phyloP scores from a whole-genome alignment of 73 alveolate genomes.

The Urostyla sp. region DNA sequence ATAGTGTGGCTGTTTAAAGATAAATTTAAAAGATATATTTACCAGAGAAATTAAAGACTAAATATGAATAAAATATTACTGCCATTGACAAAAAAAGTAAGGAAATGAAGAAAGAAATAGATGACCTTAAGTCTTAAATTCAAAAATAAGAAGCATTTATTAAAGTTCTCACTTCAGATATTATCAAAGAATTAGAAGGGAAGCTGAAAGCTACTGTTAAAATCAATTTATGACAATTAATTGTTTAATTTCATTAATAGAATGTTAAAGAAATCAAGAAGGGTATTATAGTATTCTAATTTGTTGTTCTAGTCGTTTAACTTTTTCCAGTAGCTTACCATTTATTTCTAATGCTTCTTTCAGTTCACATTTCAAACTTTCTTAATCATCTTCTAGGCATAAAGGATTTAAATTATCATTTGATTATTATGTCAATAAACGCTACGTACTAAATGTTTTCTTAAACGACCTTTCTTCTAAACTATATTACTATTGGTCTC shows the following conservation, averaged over 20 bases:
- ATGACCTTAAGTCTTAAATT: background rate
- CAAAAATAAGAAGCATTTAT: background rate
- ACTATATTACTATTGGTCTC: background rate
- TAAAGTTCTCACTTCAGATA: background rate
- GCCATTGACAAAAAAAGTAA: constrained; percentile 28
- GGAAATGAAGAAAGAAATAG: constrained; percentile 24
- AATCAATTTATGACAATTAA: background rate
- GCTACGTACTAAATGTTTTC: no score
- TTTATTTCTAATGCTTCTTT: constrained; percentile 26
- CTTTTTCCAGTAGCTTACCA: constrained; percentile 21
- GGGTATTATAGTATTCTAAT: no score
- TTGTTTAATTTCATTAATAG: background rate
- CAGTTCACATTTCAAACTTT: background rate
- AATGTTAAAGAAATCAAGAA: background rate
- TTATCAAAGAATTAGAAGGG: background rate
- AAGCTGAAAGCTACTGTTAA: constrained; percentile 36
- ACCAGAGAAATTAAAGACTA: constrained; percentile 2
- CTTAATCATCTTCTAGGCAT: background rate
- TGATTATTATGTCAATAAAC: background rate
- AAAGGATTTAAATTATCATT: background rate
- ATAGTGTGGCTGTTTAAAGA: constrained; percentile 12
- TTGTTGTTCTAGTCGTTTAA: constrained; percentile 4
- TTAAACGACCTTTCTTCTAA: no score
- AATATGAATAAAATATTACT: background rate
- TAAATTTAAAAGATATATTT: background rate